A percentile compares a stretch with the other conserved stretches of the same genome.
These are phyloP conservation scores for Spergularia marina DNA, from an alignment of 148 eudicot genomes.

Conservation along the genomic window DNA sequence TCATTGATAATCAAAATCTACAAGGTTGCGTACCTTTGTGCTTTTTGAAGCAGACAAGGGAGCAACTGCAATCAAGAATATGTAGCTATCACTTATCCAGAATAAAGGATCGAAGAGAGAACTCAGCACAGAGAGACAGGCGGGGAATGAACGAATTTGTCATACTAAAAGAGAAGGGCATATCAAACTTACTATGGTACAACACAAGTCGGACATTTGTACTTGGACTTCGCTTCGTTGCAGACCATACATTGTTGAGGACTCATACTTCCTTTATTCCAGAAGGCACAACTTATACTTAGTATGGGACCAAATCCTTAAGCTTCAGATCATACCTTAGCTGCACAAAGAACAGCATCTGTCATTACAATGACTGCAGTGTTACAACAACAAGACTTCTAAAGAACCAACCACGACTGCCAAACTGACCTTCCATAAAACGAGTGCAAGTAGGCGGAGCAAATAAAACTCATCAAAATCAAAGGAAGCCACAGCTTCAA, in stretches of 20 bases:
- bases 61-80: constrained; percentile 47
- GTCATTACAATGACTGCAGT: not conserved
- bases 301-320: not conserved
- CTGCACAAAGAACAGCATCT: not conserved
- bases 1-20: not conserved
- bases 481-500: not conserved
- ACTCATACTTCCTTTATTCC: constrained; percentile 38
- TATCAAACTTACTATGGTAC: constrained; percentile 53
- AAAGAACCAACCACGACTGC: not conserved
- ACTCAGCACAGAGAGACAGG: not conserved
- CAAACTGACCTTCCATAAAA: not conserved
- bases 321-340: not conserved
- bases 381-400: not conserved
- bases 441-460: not conserved
- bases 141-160: not conserved
- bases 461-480: not conserved
- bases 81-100: constrained; percentile 1
- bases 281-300: not conserved
- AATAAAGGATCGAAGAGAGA: not conserved
- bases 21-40: constrained; percentile 55
- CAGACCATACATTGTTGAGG: constrained; percentile 59
- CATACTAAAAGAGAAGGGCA: not conserved
- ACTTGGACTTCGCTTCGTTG: constrained; percentile 65
- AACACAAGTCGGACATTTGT: constrained; percentile 76
- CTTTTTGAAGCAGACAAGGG: constrained; percentile 65